Conservation (phyloP, 1,284 basidiomycete species). For the Heterobasidion occidentale region DNA sequence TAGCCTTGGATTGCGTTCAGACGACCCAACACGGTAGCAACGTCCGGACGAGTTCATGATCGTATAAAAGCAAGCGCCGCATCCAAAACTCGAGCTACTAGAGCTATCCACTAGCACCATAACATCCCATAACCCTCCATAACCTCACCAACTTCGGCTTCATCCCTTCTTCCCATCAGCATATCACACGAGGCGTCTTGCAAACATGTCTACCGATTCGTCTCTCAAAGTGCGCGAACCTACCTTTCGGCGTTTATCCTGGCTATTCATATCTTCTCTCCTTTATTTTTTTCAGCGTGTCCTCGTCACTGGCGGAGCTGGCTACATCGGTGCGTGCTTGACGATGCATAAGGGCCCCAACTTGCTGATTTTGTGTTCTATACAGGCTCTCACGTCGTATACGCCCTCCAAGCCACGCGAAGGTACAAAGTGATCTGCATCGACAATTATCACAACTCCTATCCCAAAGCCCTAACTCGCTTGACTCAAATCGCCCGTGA, state of each 20-base stretch:
- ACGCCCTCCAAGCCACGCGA: slow-evolving; percentile 78
- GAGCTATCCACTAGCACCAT: no score
- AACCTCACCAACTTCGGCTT: not conserved
- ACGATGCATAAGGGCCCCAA: not conserved
- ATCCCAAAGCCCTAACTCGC: slow-evolving; percentile 63
- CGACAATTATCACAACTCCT: slow-evolving; percentile 92
- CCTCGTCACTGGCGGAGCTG: slow-evolving; percentile 77
- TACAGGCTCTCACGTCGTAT: slow-evolving; percentile 86
- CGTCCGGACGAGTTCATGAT: not conserved
- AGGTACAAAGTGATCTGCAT: slow-evolving; percentile 89
- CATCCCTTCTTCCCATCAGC: not conserved
- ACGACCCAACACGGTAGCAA: not conserved
- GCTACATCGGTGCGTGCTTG: slow-evolving; percentile 64
- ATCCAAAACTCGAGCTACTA: no score
- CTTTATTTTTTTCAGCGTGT: slow-evolving; percentile 39
- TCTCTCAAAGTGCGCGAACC: not conserved
- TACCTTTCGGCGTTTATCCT: not conserved
- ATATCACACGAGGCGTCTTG: not conserved
- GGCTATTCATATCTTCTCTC: slow-evolving; percentile 2
- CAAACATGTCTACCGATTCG: not conserved
- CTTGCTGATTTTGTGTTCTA: not conserved
- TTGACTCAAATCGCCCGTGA: slow-evolving; percentile 75
- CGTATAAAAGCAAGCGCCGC: not conserved
- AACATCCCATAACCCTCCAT: not conserved
- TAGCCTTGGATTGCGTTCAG: slow-evolving; percentile 27